Conservation (phyloP, 1,139 yeast species). For the Pichia sp. region DNA sequence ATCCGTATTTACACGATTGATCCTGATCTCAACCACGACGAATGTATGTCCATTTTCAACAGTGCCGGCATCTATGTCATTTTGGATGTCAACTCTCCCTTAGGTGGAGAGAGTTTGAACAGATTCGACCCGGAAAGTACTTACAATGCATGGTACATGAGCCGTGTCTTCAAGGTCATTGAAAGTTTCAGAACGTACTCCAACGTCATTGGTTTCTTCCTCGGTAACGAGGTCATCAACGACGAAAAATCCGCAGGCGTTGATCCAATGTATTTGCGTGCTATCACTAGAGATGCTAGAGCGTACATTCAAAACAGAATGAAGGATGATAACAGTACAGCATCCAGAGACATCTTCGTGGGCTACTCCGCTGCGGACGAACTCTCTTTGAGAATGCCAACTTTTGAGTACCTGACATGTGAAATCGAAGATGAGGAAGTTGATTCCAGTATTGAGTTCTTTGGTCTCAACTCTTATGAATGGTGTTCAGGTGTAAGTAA, state of each 20-base stretch:
- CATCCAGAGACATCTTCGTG: constrained; percentile 74
- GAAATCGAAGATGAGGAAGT: constrained; percentile 44
- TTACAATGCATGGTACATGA: constrained; percentile 60
- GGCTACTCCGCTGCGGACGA: constrained; percentile 95
- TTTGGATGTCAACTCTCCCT: constrained; percentile 82
- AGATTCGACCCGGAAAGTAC: constrained; percentile 66
- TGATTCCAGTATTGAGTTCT: constrained; percentile 71
- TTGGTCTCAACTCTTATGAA: constrained; percentile 86
- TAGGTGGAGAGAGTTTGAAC: constrained; percentile 54
- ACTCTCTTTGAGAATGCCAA: constrained; percentile 57
- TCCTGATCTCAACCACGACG: constrained; percentile 75
- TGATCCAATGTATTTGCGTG: constrained; percentile 70
- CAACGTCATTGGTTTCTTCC: constrained; percentile 82
- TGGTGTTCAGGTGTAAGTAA: constrained; percentile 78
- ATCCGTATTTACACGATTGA: constrained; percentile 68
- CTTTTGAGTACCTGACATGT: constrained; percentile 80
- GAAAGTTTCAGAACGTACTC: constrained; percentile 80
- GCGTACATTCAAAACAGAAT: constrained; percentile 48
- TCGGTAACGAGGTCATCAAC: constrained; percentile 91
- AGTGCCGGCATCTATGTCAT: constrained; percentile 86
- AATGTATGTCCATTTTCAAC: constrained; percentile 78
- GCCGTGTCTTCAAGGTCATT: constrained; percentile 72
- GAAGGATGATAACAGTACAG: constrained; percentile 31
- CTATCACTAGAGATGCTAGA: constrained; percentile 88
- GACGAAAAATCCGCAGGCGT: constrained; percentile 61